These are phyloP conservation scores for Leucocoprinus birnbaumii DNA, from an alignment of 768 basidiomycete genomes.

Conservation along the genomic window DNA sequence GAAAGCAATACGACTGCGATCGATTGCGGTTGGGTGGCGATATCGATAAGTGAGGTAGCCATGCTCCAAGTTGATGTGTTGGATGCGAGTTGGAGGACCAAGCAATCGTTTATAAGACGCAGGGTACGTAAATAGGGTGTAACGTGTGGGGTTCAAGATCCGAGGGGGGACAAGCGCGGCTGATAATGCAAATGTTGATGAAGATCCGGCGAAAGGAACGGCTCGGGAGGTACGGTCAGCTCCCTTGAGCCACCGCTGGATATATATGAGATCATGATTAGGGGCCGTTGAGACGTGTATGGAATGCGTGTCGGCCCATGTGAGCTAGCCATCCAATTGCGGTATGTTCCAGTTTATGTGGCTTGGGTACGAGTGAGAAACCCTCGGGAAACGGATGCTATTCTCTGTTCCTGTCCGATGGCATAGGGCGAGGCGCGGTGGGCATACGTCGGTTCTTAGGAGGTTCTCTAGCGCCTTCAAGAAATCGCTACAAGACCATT, in stretches of 20 bases:
- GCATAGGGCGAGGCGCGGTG: too few species aligned
- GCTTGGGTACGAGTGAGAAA: neutral
- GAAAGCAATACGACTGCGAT: slow-evolving; percentile 28
- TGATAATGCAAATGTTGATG: neutral
- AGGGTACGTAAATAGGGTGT: slow-evolving; percentile 5
- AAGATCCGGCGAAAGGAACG: neutral
- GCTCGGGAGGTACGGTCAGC: neutral
- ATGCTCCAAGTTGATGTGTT: neutral
- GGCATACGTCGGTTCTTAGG: too few species aligned
- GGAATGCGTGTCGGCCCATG: neutral
- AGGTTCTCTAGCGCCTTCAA: too few species aligned
- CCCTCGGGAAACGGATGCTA: neutral
- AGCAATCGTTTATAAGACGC: neutral
- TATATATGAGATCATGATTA: neutral
- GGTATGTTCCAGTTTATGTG: neutral
- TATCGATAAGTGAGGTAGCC: slow-evolving; percentile 10
- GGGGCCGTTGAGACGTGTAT: neutral
- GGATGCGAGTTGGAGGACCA: neutral
- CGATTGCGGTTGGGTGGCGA: slow-evolving; percentile 23
- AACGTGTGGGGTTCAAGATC: slow-evolving; percentile 5
- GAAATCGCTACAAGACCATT: too few species aligned
- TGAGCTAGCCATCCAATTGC: neutral
- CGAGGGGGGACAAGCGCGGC: slow-evolving; percentile 4
- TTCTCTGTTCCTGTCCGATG: too few species aligned
- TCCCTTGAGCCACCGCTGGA: neutral